A percentile compares a stretch with the other conserved stretches of the same genome.
These are phyloP conservation scores for Draba incana DNA, from an alignment of 345 rosid genomes.

Conservation along the genomic window DNA sequence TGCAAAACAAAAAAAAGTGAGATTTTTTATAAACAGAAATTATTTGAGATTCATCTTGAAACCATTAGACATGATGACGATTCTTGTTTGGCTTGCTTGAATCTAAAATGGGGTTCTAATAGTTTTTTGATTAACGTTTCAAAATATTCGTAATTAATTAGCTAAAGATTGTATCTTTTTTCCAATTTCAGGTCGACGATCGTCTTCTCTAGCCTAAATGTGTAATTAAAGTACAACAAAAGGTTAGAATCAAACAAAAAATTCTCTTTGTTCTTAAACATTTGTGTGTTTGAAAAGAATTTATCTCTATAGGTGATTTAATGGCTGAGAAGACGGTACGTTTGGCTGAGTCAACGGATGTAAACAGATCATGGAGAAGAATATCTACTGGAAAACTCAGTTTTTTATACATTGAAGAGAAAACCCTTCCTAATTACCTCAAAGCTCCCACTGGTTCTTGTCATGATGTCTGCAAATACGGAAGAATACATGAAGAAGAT, in stretches of 20 bases:
- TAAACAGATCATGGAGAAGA: slow-evolving; percentile 48
- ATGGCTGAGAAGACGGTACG: slow-evolving; percentile 54
- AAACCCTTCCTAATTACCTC: slow-evolving; percentile 61
- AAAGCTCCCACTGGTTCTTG: slow-evolving; percentile 80
- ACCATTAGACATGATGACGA: too few species aligned
- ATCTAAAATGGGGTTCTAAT: slow-evolving; percentile 19
- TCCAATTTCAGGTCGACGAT: slow-evolving; percentile 9
- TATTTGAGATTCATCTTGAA: too few species aligned
- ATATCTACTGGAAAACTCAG: slow-evolving; percentile 47
- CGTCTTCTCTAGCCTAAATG: slow-evolving; percentile 30
- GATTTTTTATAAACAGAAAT: not conserved
- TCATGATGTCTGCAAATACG: slow-evolving; percentile 86
- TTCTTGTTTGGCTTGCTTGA: slow-evolving; percentile 16
- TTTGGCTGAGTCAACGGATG: slow-evolving; percentile 44
- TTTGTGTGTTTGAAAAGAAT: not conserved
- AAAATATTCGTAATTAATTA: slow-evolving; percentile 5
- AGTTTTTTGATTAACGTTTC: not conserved
- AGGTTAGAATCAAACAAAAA: not conserved
- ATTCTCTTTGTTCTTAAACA: not conserved
- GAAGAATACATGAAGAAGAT: slow-evolving; percentile 55
- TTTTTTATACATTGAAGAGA: slow-evolving; percentile 46
- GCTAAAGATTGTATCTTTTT: not conserved
- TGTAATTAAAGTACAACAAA: slow-evolving; percentile 10
- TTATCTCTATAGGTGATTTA: slow-evolving; percentile 11
- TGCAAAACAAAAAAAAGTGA: slow-evolving; percentile 4